Conservation (phyloP, 805 yeast species). For the Komagataella ulmi region DNA sequence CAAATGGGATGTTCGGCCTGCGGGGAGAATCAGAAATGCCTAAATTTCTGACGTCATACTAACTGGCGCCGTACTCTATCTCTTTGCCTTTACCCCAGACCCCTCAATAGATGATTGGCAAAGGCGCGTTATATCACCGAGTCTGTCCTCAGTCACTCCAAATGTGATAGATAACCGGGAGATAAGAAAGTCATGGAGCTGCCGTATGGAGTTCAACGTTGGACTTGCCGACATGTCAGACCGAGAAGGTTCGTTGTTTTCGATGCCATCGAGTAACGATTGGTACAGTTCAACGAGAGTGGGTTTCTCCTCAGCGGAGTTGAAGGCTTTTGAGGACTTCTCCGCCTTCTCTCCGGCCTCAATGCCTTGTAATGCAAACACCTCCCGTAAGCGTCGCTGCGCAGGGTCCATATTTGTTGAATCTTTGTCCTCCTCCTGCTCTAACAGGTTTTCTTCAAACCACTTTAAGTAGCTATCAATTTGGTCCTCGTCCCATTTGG, state of each 20-base stretch:
- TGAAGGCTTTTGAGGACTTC: background rate
- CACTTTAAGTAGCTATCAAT: constrained; percentile 36
- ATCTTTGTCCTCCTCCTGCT: background rate
- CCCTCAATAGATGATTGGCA: background rate
- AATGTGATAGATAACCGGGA: background rate
- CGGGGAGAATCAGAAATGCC: too few relatives aligned
- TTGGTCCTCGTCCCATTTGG: constrained; percentile 33
- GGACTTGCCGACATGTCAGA: background rate
- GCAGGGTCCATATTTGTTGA: background rate
- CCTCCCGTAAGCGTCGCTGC: background rate
- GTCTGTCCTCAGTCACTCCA: background rate
- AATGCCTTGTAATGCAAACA: background rate
- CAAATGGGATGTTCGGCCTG: too few relatives aligned
- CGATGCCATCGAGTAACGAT: background rate
- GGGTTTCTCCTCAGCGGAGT: background rate
- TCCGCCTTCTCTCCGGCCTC: background rate
- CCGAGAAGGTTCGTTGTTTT: background rate
- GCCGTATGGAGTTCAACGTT: background rate
- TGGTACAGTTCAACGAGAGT: background rate
- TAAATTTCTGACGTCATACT: too few relatives aligned
- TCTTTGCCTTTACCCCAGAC: background rate
- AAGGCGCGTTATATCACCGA: background rate
- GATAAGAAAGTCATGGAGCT: background rate
- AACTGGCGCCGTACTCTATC: too few relatives aligned
- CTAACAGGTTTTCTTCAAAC: constrained; percentile 24